Conservation (phyloP, 2,329 filamentous ascomycete genomes). For the Scedosporium dehoogii region DNA sequence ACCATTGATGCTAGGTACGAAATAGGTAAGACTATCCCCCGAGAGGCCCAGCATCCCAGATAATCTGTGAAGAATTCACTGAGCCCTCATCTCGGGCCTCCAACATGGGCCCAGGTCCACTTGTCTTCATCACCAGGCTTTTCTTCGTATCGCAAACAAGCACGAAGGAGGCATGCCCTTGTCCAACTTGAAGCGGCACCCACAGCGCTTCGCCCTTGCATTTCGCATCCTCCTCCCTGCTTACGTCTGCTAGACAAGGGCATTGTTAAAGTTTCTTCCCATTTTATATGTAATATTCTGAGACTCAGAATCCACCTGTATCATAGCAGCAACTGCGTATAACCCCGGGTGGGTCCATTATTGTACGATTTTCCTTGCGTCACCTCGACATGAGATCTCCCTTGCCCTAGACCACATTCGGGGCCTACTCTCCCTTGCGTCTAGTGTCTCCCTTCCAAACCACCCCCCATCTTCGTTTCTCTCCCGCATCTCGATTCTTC, state of each 20-base stretch:
- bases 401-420: constrained; percentile 1
- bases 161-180: background rate
- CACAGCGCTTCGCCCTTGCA: background rate
- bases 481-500: background rate
- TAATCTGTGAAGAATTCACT: background rate
- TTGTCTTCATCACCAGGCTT: background rate
- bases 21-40: background rate
- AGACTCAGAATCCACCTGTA: no score
- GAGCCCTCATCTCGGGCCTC: background rate
- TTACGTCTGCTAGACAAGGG: background rate
- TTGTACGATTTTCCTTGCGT: constrained; percentile 6
- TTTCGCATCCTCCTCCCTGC: background rate
- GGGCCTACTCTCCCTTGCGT: background rate
- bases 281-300: background rate
- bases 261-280: background rate
- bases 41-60: background rate
- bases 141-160: background rate
- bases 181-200: background rate
- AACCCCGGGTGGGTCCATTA: constrained; percentile 1
- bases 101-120: background rate
- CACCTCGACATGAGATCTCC: background rate
- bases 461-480: background rate
- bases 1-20: background rate
- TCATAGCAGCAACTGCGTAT: background rate
- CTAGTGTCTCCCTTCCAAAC: background rate